These are phyloP conservation scores for Diaporthe australafricana DNA, from an alignment of 2,329 filamentous ascomycete genomes.

Conservation along the genomic window DNA sequence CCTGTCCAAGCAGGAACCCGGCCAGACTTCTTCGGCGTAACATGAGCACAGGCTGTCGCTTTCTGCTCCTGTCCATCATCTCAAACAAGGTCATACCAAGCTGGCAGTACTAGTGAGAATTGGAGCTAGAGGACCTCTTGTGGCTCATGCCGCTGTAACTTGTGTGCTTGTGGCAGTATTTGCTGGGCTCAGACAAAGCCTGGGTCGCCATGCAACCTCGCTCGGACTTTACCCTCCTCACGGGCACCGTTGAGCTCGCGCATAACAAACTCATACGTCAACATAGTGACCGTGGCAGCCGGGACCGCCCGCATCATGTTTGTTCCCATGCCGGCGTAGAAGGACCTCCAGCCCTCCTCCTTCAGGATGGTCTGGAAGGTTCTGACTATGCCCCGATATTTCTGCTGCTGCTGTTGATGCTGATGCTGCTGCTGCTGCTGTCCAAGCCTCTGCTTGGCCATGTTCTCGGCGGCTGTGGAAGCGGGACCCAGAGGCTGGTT, in stretches of 20 bases:
- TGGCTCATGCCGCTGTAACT: background rate
- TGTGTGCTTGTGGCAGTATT: background rate
- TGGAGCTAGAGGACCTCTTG: background rate
- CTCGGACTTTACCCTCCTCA: conserved; percentile 51
- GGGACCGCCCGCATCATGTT: conserved; percentile 97
- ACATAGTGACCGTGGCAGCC: conserved; percentile 95
- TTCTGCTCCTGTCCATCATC: background rate
- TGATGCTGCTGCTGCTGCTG: conserved; percentile 44
- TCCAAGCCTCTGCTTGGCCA: conserved; percentile 38
- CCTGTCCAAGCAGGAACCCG: background rate
- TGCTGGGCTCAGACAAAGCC: conserved; percentile 28
- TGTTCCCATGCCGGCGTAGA: conserved; percentile 96
- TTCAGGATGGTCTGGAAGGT: conserved; percentile 86
- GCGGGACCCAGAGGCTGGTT: conserved; percentile 46
- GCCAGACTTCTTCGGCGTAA: background rate
- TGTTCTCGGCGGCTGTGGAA: conserved; percentile 56
- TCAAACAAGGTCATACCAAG: background rate
- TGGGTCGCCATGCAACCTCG: conserved; percentile 34
- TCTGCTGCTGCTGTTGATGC: conserved; percentile 52
- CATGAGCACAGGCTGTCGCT: background rate
- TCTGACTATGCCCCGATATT: conserved; percentile 82
- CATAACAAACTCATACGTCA: conserved; percentile 90
- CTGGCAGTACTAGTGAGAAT: background rate
- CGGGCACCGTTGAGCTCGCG: conserved; percentile 60
- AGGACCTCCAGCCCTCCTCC: conserved; percentile 96